Percentiles rank a stretch among this genome's conserved stretches.
These are phyloP conservation scores for Picea sitchensis DNA, from an alignment of 75 land plant species.

Conservation along the genomic window DNA sequence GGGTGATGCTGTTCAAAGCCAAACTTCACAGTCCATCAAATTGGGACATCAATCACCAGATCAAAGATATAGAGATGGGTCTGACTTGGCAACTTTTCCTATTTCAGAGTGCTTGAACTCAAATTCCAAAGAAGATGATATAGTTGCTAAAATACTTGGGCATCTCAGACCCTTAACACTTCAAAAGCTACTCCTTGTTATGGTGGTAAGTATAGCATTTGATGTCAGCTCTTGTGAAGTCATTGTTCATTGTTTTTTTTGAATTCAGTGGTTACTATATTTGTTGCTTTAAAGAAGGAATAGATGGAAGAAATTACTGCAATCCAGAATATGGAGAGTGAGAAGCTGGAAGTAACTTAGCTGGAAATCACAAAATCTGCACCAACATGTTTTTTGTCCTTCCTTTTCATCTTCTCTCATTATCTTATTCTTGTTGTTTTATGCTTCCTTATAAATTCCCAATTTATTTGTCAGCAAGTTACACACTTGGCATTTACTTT, in stretches of 20 bases:
- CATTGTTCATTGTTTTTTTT: background rate
- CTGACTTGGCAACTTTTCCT: background rate
- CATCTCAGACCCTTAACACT: slow-evolving; percentile 37
- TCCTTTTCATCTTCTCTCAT: background rate
- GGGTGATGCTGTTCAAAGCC: slow-evolving; percentile 14
- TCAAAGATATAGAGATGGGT: background rate
- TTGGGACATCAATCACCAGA: slow-evolving; percentile 2
- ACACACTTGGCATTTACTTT: too few relatives aligned
- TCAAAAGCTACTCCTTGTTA: slow-evolving; percentile 48
- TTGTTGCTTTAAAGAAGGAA: background rate
- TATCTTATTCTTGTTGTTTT: background rate
- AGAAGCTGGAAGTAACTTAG: background rate
- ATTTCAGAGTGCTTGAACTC: background rate
- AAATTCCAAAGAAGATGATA: slow-evolving; percentile 43
- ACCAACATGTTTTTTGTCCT: background rate
- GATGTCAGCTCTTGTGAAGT: background rate
- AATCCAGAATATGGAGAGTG: background rate
- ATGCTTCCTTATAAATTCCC: background rate
- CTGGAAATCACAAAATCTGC: background rate
- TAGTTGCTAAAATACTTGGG: slow-evolving; percentile 51
- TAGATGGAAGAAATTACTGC: background rate
- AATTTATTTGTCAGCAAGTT: background rate
- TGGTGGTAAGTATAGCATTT: slow-evolving; percentile 64
- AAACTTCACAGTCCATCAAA: slow-evolving; percentile 6
- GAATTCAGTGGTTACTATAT: background rate